These are phyloP conservation scores for Lipomyces yamanashiensis DNA, from an alignment of 805 yeast species.

Conservation along the genomic window DNA sequence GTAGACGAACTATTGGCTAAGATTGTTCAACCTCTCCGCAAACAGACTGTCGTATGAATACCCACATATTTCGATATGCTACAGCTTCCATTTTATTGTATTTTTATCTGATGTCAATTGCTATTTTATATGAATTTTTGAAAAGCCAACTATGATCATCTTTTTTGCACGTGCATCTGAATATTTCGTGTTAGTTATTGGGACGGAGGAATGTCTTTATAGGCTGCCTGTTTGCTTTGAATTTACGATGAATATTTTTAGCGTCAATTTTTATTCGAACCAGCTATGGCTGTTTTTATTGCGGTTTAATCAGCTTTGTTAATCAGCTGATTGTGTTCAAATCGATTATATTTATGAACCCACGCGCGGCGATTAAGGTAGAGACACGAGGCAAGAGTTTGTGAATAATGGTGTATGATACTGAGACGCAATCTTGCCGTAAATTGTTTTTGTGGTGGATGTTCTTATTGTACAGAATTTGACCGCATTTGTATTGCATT, in stretches of 20 bases:
- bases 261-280: neutral
- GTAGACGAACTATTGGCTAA: constrained; percentile 70
- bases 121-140: too few relatives aligned
- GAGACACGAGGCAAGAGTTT: too few relatives aligned
- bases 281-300: neutral
- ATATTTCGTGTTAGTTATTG: too few relatives aligned
- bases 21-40: constrained; percentile 14
- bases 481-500: constrained; percentile 1
- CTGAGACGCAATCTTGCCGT: neutral
- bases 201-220: too few relatives aligned
- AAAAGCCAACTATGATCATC: too few relatives aligned
- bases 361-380: too few relatives aligned
- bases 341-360: too few relatives aligned
- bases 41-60: neutral
- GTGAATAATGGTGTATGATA: too few relatives aligned
- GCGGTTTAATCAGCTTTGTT: neutral
- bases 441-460: neutral
- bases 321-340: neutral
- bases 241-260: too few relatives aligned
- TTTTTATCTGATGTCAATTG: neutral
- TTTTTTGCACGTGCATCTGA: too few relatives aligned
- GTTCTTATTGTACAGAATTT: neutral
- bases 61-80: neutral
- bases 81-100: neutral
- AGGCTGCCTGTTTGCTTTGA: too few relatives aligned